Percentiles rank a stretch among this genome's conserved stretches.
phyloP scores from a whole-genome alignment of 2,329 filamentous ascomycete genomes.

The Periconia sp. region DNA sequence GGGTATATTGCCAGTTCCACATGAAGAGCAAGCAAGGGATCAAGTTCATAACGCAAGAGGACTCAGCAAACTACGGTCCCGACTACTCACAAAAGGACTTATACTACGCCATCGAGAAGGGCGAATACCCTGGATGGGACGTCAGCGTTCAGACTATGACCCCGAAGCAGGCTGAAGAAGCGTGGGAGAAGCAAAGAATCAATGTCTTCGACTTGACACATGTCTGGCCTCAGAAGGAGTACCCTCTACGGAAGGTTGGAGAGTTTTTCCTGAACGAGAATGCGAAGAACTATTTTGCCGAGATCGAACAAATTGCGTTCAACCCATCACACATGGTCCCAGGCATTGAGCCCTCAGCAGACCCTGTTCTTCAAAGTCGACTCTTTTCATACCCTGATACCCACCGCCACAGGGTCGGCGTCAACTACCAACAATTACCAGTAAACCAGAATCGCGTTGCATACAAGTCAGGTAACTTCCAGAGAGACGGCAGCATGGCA shows the following conservation, averaged over 20 bases:
- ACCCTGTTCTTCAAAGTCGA: constrained; percentile 72
- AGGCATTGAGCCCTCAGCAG: constrained; percentile 71
- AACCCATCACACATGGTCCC: constrained; percentile 70
- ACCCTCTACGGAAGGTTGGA: constrained; percentile 60
- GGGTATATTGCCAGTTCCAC: constrained; percentile 61
- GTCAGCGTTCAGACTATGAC: constrained; percentile 60
- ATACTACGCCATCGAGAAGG: constrained; percentile 59
- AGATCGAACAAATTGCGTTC: constrained; percentile 75
- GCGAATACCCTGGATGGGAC: constrained; percentile 60
- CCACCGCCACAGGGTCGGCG: constrained; percentile 63
- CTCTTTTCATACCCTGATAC: constrained; percentile 75
- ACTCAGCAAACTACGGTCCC: constrained; percentile 57
- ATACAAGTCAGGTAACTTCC: constrained; percentile 68
- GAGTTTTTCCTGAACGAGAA: constrained; percentile 62
- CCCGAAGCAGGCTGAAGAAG: constrained; percentile 57
- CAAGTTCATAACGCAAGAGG: constrained; percentile 59
- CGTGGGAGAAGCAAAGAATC: constrained; percentile 60
- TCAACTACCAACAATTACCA: constrained; percentile 66
- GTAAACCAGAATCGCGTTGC: constrained; percentile 61
- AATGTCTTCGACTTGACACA: constrained; percentile 63
- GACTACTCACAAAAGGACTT: constrained; percentile 62
- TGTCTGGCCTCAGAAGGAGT: constrained; percentile 60
- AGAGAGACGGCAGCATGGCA: constrained; percentile 75
- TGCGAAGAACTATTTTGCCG: constrained; percentile 66
- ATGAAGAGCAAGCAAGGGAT: constrained; percentile 61